Conservation (phyloP, 169 alveolate species). For the Eimeria acervulina region DNA sequence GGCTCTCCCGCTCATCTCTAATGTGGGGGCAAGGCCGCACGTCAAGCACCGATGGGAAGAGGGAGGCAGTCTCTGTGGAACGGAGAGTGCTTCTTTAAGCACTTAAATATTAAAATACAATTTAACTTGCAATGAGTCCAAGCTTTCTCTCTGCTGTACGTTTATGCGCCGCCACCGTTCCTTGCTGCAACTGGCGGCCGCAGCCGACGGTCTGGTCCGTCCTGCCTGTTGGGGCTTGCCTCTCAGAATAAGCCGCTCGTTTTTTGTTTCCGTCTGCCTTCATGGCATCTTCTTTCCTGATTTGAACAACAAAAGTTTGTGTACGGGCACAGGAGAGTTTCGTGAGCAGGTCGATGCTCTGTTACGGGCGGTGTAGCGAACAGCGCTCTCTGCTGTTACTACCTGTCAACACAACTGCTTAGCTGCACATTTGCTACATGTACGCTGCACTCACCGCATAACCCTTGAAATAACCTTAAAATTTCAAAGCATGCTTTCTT, state of each 20-base stretch:
- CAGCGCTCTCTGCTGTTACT: too few species aligned
- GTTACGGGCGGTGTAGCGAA: too few species aligned
- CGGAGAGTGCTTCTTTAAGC: neutral
- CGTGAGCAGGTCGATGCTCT: neutral
- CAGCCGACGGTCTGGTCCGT: conserved; percentile 59
- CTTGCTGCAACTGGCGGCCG: neutral
- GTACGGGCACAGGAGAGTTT: neutral
- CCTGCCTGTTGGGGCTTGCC: conserved; percentile 16
- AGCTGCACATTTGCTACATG: too few species aligned
- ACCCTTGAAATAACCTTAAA: too few species aligned
- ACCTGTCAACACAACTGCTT: too few species aligned
- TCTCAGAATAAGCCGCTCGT: neutral
- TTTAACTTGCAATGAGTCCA: neutral
- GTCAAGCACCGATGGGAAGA: neutral
- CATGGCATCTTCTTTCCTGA: neutral
- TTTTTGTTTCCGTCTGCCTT: neutral
- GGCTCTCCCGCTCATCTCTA: neutral
- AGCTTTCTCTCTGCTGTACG: neutral
- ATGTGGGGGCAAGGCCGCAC: neutral
- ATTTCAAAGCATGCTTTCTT: too few species aligned
- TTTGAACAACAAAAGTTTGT: neutral
- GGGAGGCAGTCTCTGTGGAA: neutral
- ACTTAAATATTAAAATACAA: neutral
- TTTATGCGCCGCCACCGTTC: conserved; percentile 5
- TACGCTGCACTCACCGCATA: too few species aligned